phyloP scores from a whole-genome alignment of 306 rosid genomes.

The Casuarina cunninghamiana region DNA sequence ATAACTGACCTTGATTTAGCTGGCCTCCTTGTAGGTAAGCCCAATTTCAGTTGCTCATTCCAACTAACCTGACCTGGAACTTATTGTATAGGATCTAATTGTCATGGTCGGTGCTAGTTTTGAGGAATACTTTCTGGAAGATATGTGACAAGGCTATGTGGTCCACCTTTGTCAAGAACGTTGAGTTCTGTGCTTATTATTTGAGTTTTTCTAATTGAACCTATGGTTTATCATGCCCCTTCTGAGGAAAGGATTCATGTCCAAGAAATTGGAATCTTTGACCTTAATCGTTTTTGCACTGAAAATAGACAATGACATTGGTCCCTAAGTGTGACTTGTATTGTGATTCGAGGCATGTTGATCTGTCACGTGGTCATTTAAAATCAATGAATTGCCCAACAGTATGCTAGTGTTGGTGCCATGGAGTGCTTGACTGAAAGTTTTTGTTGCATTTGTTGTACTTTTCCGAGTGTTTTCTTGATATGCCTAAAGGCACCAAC shows the following conservation, averaged over 20 bases:
- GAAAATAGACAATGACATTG: background rate
- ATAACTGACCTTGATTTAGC: background rate
- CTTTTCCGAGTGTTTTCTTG: constrained; percentile 1
- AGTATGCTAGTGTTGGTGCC: constrained; percentile 19
- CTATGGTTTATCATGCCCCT: background rate
- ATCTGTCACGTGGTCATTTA: background rate
- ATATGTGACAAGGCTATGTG: background rate
- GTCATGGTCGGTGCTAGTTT: background rate
- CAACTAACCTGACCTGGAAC: background rate
- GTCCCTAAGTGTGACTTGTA: background rate
- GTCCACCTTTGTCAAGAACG: background rate
- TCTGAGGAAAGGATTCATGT: background rate
- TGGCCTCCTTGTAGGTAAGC: background rate
- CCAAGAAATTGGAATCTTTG: background rate
- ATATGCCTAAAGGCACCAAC: constrained; percentile 10
- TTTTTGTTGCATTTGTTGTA: background rate
- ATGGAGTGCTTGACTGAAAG: constrained; percentile 24
- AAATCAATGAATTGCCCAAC: background rate
- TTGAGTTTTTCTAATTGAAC: background rate
- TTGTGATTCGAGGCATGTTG: background rate
- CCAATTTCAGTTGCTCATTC: background rate
- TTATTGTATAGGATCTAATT: background rate
- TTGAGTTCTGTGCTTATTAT: background rate
- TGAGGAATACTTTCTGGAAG: background rate
- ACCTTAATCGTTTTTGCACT: background rate